Percentiles rank a stretch among this genome's conserved stretches.
These are phyloP conservation scores for Sordariomycetes sp. DNA, from an alignment of 2,329 filamentous ascomycete species.

Conservation along the genomic window DNA sequence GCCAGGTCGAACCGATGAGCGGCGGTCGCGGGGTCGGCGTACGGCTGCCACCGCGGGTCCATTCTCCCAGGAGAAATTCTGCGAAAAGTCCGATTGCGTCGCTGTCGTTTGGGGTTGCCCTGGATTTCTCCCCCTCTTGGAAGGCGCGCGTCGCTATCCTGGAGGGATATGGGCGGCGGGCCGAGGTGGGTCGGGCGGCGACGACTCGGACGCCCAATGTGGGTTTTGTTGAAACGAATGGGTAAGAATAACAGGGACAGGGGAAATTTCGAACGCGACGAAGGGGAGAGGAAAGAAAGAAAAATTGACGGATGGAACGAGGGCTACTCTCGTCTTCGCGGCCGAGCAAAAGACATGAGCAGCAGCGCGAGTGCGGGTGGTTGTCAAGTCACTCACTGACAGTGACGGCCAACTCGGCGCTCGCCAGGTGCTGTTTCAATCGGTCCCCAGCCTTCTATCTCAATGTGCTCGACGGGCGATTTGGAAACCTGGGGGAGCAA, in stretches of 20 bases:
- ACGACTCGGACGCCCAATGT: background rate
- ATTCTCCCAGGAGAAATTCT: constrained; percentile 15
- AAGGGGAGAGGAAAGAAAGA: background rate
- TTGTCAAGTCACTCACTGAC: background rate
- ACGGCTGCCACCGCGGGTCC: constrained; percentile 49
- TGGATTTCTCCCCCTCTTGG: background rate
- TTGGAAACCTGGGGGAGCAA: background rate
- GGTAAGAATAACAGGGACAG: background rate
- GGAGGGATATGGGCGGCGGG: background rate
- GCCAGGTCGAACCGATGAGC: constrained; percentile 50
- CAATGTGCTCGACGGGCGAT: background rate
- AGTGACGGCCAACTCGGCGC: background rate
- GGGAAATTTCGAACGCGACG: background rate
- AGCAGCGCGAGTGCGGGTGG: background rate
- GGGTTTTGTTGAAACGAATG: background rate
- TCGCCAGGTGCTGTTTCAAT: background rate
- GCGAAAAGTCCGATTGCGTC: background rate
- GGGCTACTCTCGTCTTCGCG: background rate
- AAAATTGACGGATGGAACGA: background rate
- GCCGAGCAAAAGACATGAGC: background rate
- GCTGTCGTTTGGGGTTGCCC: background rate
- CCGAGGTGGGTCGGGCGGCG: background rate
- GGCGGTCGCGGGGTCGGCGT: constrained; percentile 49
- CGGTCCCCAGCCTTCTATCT: background rate
- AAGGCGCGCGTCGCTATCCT: background rate